Base-by-base conservation (phyloP, 2,329 filamentous ascomycete genomes). In the Phyllosticta paracitricarpa region DNA sequence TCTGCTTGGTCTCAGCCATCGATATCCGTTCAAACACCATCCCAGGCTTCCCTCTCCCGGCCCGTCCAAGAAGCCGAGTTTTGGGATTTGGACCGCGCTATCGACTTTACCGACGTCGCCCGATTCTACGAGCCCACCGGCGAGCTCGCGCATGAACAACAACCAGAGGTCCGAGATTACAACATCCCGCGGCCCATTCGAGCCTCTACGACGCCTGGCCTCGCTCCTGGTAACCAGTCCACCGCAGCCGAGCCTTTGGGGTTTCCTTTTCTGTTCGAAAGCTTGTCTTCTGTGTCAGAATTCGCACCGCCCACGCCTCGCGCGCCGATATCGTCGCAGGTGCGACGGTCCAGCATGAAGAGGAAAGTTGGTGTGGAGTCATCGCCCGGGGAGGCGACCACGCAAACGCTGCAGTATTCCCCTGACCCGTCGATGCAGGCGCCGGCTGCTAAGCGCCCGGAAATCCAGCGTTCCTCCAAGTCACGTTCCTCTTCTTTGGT, bases 121-220 rank as follows among this genome's bases (percentile, higher is more conserved):
- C 66, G 68, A 30, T 70, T 74, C 58, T 77, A 76, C 71, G 76
- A 79, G 62, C 76, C 75, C 3, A 76, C 78, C 66, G 77, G 76
- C 53, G 76, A 78, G 66, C 70, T 78, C n/a, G 17, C 71, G 73
- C 57, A 73, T 75, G 65, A 66, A 68, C 26, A 70, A 68, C 58
- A 65, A 68, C 35, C 71, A 71, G 62, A 64, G 62, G 40, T 17
- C 17, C 68, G 71, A 64, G 73, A 77, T 61, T 77, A 76, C 66
- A 72, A 61, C 64, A 74, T 75, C 35, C 75, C 76, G 10, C 67
- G 69, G 25, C 28, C 66, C 7, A 59, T 63, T 10, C 67, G 66
- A 62, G 54, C 22, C 22, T 53, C 26, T 24, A 22, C 8, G 40
- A 28, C 22, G 14, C n/a, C 3, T 24, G 35, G 52, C n/a, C 53